Evolutionary conservation across 257 asterid species (phyloP), one percentile per base, ranked within the genome.

Genomic region (Fraxinus anomala): DNA sequence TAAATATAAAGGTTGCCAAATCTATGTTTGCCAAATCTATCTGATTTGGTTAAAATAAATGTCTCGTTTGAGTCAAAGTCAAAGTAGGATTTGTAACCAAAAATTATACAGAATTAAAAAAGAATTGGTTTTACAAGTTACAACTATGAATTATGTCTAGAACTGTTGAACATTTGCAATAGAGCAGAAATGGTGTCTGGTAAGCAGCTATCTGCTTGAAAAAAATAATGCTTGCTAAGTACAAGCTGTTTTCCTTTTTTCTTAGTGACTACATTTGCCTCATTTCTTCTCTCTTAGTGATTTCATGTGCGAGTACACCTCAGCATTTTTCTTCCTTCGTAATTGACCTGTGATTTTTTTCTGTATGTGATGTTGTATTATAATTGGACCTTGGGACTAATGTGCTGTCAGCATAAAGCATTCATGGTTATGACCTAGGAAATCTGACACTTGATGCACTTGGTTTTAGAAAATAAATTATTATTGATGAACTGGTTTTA

Each of bases 31-130:
- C 77, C 63, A 23, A 54, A 72, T 66, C 72, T 33, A 14, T 4
- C 31, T 70, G 75, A 56, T 73, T 68, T 73, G 71, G 69, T 28
- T 63, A 36, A 74, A 44, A 68, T 73, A 69, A 40, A 54, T n/a
- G 4, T 56, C 21, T 56, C 4, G 13, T 21, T 68, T 24, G 34
- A 73, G 40, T 73, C 67, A 67, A 72, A 26, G 42, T 39, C 26
- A 23, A 51, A 28, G 54, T 47, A 31, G 72, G 39, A 54, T 68
- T 73, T 80, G 67, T 70, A 74, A 39, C 71, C 26, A 61, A 61
- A 61, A 21, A 21, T 23, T 6, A 21, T 21, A 9, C 51, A 42
- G 51, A 61, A 14, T 1, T 2, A 56, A 56, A 61, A 8, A 10
- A 10, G 68, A 61, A 23, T 23, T 61, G 68, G 68, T 21, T 61